Evolutionary conservation across 352 stramenopile genomes (phyloP), one percentile per base, ranked within the genome.

Genomic region (Phytopythium kandeliae): DNA sequence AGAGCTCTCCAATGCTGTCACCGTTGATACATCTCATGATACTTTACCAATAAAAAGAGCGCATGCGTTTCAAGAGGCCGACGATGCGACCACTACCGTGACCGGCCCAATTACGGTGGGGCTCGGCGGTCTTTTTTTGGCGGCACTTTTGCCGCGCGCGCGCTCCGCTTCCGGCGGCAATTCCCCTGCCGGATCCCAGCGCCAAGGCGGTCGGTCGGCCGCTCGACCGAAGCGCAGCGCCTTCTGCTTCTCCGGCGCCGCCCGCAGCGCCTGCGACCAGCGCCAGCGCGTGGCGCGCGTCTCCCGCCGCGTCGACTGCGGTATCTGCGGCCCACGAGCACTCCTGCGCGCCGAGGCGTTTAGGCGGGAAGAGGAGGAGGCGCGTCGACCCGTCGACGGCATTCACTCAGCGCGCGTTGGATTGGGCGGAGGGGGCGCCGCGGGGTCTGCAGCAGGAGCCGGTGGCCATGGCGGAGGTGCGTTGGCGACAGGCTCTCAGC

Each of bases 381-480:
- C n/a, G n/a, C n/a, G n/a, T 31, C 28, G 28, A 31, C 28, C 28
- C 4, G 28, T 31, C 4, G 28, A 31, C 28, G 28, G n/a, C n/a
- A n/a, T n/a, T n/a, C n/a, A n/a, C n/a, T n/a, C n/a, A n/a, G 9
- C 40, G 21, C 12, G 40, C 40, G 24, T 31, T 30, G 13, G 22
- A 46, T 22, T n/a, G n/a, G 15, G 13, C 22, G 28, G 28, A 46
- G 40, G 40, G 40, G 22, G 5, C 40, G 40, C 22, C 21, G 5
- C 21, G 40, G 13, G 21, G 16, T 46, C 40, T 13, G 5, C 10
- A 46, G 9, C 10, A 12, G 11, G 22, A 46, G 13, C 5, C 40
- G 2, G 40, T 22, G 55, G 28, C 35, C 17, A 65, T 65, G 58
- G 37, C 42, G n/a, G 57, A 63, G 57, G 57, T 63, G 38, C 45